phyloP scores from a whole-genome alignment of 768 basidiomycete species.

The Rhizopogon vinicolor region DNA sequence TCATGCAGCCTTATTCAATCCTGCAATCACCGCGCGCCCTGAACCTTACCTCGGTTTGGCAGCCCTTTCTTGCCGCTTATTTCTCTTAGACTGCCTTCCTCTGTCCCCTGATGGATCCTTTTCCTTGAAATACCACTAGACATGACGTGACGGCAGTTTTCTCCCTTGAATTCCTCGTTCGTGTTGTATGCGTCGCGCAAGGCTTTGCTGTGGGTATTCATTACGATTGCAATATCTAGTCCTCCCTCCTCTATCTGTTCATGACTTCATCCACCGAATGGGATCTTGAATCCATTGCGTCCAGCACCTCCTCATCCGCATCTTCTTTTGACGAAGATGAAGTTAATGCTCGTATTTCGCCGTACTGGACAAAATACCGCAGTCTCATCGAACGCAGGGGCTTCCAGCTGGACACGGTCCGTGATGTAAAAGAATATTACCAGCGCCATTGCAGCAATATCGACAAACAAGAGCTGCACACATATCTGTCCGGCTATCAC shows the following conservation, averaged over 20 bases:
- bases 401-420: slow-evolving; percentile 62
- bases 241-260: slow-evolving; percentile 45
- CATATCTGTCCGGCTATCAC: slow-evolving; percentile 28
- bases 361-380: slow-evolving; percentile 59
- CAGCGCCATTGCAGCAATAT: slow-evolving; percentile 20
- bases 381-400: slow-evolving; percentile 44
- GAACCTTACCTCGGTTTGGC: neutral
- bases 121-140: neutral
- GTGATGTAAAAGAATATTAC: slow-evolving; percentile 62
- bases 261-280: slow-evolving; percentile 65
- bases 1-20: neutral
- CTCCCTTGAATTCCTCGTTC: neutral
- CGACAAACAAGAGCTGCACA: slow-evolving; percentile 11
- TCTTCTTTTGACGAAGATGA: slow-evolving; percentile 50
- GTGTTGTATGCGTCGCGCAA: neutral
- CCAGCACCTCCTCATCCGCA: slow-evolving; percentile 41
- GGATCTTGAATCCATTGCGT: slow-evolving; percentile 23
- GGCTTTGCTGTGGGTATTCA: slow-evolving; percentile 10
- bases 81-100: neutral
- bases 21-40: neutral
- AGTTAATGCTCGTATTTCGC: slow-evolving; percentile 53
- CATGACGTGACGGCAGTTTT: neutral
- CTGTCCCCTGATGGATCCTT: neutral
- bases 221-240: slow-evolving; percentile 1
- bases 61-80: neutral